These are phyloP conservation scores for Eragrostis nindensis DNA, from an alignment of 176 grass and related monocot species.

Conservation along the genomic window DNA sequence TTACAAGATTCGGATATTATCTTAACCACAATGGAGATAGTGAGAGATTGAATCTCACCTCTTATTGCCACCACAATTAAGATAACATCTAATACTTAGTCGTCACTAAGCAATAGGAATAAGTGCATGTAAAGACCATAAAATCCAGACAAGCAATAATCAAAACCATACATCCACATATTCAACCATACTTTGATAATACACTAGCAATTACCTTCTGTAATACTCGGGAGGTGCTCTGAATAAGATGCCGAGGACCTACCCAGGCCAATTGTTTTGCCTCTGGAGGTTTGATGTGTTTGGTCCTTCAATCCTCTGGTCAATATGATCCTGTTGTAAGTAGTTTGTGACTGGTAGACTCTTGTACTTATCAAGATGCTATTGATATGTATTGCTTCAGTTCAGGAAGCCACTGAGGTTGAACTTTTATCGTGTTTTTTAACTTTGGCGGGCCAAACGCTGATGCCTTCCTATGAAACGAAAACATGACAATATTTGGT, in stretches of 20 bases:
- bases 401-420: neutral
- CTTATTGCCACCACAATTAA: no score
- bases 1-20: no score
- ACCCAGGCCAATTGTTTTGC: conserved; percentile 12
- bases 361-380: conserved; percentile 6
- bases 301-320: neutral
- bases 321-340: conserved; percentile 5
- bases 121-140: no score
- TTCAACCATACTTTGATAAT: no score
- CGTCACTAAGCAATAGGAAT: no score
- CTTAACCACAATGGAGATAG: no score
- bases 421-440: neutral
- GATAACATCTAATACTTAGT: no score
- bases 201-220: conserved; percentile 72
- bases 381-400: conserved; percentile 5
- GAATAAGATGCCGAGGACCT: conserved; percentile 50
- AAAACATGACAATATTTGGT: neutral
- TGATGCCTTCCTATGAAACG: neutral
- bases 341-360: conserved; percentile 9
- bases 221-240: conserved; percentile 23
- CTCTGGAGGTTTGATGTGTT: conserved; percentile 29
- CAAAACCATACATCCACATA: no score
- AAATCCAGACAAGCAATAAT: no score
- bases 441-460: neutral
- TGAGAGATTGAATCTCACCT: no score